A percentile compares a stretch with the other conserved stretches of the same genome.
Conservation (phyloP, 2,329 filamentous ascomycete genomes). For the Cyphellophora attinorum region DNA sequence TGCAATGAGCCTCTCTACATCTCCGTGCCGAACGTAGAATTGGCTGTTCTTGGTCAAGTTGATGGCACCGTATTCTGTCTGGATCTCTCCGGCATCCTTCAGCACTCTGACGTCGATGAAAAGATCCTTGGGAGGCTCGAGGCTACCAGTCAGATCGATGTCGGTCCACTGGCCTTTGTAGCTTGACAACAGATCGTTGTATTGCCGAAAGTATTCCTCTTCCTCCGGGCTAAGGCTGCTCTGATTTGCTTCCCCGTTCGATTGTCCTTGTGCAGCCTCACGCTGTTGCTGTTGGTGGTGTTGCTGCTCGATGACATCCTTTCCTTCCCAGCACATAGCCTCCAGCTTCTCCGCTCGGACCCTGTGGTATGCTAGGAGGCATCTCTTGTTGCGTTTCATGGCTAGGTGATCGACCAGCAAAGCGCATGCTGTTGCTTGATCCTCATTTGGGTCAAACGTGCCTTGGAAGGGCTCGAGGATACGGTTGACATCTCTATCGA, state of each 20-base stretch:
- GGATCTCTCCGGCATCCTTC: constrained; percentile 95
- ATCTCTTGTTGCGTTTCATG: constrained; percentile 94
- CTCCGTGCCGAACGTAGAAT: constrained; percentile 90
- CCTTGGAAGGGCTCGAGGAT: constrained; percentile 76
- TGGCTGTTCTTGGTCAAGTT: constrained; percentile 97
- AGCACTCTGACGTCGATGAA: constrained; percentile 95
- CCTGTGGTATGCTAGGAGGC: constrained; percentile 85
- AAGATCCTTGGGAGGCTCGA: constrained; percentile 88
- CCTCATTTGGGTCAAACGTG: constrained; percentile 72
- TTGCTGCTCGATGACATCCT: constrained; percentile 64
- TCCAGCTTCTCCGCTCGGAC: constrained; percentile 86
- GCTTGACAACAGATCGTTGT: constrained; percentile 82
- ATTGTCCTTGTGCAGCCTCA: constrained; percentile 19
- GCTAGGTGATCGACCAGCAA: constrained; percentile 88
- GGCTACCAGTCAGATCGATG: constrained; percentile 84
- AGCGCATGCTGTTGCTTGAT: constrained; percentile 77
- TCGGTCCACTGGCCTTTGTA: constrained; percentile 99
- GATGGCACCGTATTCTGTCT: constrained; percentile 96
- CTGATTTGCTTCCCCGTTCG: constrained; percentile 38
- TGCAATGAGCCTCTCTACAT: constrained; percentile 87
- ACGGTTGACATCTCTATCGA: constrained; percentile 73
- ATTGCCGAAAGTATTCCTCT: constrained; percentile 89
- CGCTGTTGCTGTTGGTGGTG: constrained; percentile 43
- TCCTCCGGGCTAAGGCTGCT: constrained; percentile 90
- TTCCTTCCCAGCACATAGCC: constrained; percentile 83